Evolutionary conservation across 1,139 yeast genomes (phyloP).

Genomic region (Scheffersomyces cryptocercus): DNA sequence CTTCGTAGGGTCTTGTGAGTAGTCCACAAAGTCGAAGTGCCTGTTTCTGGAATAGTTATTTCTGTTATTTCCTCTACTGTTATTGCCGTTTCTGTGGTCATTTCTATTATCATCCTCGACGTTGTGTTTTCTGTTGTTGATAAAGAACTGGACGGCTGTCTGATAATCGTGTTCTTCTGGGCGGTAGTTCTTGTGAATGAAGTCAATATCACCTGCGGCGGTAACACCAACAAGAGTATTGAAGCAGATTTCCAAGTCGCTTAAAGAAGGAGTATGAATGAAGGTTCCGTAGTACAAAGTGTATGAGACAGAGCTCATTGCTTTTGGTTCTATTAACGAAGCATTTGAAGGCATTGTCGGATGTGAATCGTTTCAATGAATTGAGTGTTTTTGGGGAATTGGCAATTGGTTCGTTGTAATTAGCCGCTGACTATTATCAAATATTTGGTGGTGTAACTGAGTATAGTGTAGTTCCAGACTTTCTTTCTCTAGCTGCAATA

Average conservation of each 20-base stretch:
- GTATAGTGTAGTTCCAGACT: no score
- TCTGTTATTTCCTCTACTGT: background rate
- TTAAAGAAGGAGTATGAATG: slow-evolving; percentile 35
- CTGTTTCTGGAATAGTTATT: background rate
- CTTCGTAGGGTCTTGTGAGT: slow-evolving; percentile 29
- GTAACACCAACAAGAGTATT: slow-evolving; percentile 38
- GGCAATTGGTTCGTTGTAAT: no score
- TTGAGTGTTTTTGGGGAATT: no score
- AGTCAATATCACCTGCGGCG: slow-evolving; percentile 33
- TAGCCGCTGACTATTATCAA: no score
- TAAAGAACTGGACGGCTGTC: slow-evolving; percentile 9
- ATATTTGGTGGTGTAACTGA: no score
- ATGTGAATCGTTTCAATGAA: no score
- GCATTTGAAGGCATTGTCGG: background rate
- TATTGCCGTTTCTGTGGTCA: background rate
- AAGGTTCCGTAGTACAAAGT: slow-evolving; percentile 40
- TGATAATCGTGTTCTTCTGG: slow-evolving; percentile 5
- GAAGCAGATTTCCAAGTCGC: slow-evolving; percentile 26
- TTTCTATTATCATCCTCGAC: background rate
- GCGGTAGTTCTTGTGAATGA: slow-evolving; percentile 18
- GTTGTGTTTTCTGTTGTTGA: slow-evolving; percentile 1
- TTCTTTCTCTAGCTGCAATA: no score
- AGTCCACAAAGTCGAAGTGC: slow-evolving; percentile 28
- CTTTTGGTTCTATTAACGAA: slow-evolving; percentile 12
- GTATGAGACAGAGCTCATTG: slow-evolving; percentile 22